Evolutionary conservation across 371 early-diverging fungal species (phyloP).

Genomic region (Mucor plumbeus): DNA sequence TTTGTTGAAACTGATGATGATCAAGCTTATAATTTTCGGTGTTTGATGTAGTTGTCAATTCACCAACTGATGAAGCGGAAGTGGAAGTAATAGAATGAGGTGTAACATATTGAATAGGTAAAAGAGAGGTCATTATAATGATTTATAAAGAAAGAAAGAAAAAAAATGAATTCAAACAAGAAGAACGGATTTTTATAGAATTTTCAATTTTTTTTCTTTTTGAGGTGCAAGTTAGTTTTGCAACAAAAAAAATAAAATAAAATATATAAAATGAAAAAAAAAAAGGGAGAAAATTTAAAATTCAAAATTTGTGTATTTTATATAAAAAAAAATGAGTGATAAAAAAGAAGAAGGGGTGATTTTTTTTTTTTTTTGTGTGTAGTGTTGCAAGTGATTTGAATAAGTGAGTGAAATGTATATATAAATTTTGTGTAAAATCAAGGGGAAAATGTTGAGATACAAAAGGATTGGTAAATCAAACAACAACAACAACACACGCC

Average conservation of each 20-base stretch:
- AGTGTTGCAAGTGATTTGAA: no score
- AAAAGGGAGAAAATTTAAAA: slow-evolving; percentile 1
- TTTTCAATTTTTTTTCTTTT: no score
- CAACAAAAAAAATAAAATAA: slow-evolving; percentile 4
- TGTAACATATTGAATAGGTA: slow-evolving; percentile 40
- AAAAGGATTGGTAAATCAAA: slow-evolving; percentile 16
- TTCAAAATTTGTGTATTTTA: slow-evolving; percentile 6
- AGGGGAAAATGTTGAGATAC: not conserved
- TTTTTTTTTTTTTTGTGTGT: not conserved
- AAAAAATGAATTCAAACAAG: not conserved
- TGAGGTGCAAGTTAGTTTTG: not conserved
- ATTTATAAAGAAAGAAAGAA: not conserved
- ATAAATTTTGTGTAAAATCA: not conserved
- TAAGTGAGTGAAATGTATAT: not conserved
- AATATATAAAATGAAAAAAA: not conserved
- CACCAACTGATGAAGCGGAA: not conserved
- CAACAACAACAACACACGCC: slow-evolving; percentile 14
- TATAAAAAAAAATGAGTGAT: not conserved
- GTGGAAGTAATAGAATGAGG: slow-evolving; percentile 10
- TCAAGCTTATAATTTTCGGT: not conserved
- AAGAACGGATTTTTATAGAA: no score
- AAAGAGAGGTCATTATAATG: slow-evolving; percentile 21
- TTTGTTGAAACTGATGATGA: not conserved
- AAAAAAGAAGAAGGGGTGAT: not conserved
- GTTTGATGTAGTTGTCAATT: not conserved